Evolutionary conservation across 495 filamentous ascomycete genomes (phyloP).

Genomic region (Penicillium bovifimosum): DNA sequence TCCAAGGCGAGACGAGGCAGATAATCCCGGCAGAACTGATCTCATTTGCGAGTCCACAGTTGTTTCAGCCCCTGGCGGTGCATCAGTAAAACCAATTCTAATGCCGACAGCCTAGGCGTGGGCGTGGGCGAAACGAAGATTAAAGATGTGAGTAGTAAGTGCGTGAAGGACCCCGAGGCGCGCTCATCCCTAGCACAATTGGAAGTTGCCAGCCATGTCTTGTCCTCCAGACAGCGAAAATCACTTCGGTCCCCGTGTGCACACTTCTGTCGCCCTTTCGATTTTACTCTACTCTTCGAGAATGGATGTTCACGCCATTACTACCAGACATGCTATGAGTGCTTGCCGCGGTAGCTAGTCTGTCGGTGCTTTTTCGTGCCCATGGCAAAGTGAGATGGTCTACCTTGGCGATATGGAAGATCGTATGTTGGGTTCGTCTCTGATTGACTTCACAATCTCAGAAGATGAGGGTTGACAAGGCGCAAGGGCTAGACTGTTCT

Average conservation of each 20-base stretch:
- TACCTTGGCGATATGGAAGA: slow-evolving; percentile 23
- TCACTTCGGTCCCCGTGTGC: slow-evolving; percentile 24
- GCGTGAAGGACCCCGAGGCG: too few relatives aligned
- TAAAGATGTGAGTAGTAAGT: too few relatives aligned
- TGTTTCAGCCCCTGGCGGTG: not conserved
- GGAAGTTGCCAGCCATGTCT: not conserved
- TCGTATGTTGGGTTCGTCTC: slow-evolving; percentile 11
- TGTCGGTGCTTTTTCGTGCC: slow-evolving; percentile 16
- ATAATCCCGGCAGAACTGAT: not conserved
- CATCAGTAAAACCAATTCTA: not conserved
- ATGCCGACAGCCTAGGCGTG: not conserved
- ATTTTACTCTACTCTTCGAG: slow-evolving; percentile 35
- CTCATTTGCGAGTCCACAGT: not conserved
- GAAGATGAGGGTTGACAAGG: not conserved
- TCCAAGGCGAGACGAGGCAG: not conserved
- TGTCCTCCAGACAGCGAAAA: not conserved
- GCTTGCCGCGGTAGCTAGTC: slow-evolving; percentile 16
- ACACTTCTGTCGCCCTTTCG: slow-evolving; percentile 27
- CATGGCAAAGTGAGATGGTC: slow-evolving; percentile 26
- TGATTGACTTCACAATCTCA: not conserved
- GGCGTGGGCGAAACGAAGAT: too few relatives aligned
- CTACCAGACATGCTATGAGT: slow-evolving; percentile 28
- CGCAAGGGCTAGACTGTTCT: not conserved
- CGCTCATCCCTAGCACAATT: not conserved
- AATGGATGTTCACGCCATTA: slow-evolving; percentile 26